These are phyloP conservation scores for Harringtonia aguacate DNA, from an alignment of 2,329 filamentous ascomycete genomes.

Conservation along the genomic window DNA sequence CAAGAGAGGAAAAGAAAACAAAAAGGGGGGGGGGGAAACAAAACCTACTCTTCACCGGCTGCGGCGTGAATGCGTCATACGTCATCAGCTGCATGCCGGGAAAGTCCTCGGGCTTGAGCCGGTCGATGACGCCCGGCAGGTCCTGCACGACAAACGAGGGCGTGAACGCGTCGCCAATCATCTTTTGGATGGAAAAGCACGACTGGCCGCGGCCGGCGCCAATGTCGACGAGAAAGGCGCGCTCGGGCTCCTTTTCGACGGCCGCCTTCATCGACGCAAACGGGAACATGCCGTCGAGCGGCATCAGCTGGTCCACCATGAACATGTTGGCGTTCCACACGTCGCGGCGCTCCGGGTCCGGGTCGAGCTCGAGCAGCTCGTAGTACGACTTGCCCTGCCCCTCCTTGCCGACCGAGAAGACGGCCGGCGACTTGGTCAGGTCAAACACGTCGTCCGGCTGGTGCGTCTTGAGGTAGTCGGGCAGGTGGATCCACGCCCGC, in stretches of 20 bases:
- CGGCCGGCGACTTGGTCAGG: neutral
- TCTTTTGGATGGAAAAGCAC: neutral
- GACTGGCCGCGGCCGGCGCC: constrained; percentile 1
- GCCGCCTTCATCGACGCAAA: neutral
- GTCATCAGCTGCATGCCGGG: neutral
- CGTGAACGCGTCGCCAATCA: neutral
- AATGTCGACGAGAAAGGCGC: constrained; percentile 3
- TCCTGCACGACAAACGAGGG: neutral
- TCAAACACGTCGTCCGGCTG: constrained; percentile 3
- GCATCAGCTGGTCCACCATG: constrained; percentile 2
- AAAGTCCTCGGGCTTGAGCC: neutral
- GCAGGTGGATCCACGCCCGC: neutral
- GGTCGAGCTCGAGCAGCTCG: neutral
- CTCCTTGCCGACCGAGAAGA: constrained; percentile 2
- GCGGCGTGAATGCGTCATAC: constrained; percentile 1
- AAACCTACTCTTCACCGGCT: constrained; percentile 2
- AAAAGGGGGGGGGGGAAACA: too few relatives aligned
- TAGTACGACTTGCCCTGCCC: constrained; percentile 3
- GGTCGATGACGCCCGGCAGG: neutral
- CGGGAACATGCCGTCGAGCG: constrained; percentile 2
- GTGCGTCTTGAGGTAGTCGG: constrained; percentile 2
- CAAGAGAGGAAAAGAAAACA: neutral
- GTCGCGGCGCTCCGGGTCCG: constrained; percentile 1
- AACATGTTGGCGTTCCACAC: constrained; percentile 1
- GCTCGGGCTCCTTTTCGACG: neutral